phyloP scores from a whole-genome alignment of 306 rosid genomes.

The Styphnolobium japonicum region DNA sequence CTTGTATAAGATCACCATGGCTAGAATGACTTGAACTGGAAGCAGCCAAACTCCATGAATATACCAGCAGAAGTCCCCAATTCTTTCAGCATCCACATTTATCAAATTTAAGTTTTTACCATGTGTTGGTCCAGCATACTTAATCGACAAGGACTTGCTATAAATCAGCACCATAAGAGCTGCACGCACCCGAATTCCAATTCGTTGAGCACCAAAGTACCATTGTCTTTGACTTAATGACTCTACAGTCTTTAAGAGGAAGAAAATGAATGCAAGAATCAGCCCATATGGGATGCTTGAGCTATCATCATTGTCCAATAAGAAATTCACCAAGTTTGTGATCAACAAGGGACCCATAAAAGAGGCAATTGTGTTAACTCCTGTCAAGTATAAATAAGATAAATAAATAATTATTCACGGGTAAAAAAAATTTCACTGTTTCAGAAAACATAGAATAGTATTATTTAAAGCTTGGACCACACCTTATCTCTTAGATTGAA shows the following conservation, averaged over 20 bases:
- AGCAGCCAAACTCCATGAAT: constrained; percentile 88
- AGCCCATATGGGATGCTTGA: constrained; percentile 57
- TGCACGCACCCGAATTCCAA: constrained; percentile 68
- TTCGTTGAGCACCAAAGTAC: constrained; percentile 86
- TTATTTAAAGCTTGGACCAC: too few species aligned
- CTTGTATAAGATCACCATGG: constrained; percentile 64
- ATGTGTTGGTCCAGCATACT: constrained; percentile 52
- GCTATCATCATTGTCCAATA: constrained; percentile 39
- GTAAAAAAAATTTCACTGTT: too few species aligned
- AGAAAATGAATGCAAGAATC: constrained; percentile 70
- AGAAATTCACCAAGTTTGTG: constrained; percentile 67
- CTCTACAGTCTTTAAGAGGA: constrained; percentile 74
- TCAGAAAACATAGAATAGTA: too few species aligned
- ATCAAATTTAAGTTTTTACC: constrained; percentile 68
- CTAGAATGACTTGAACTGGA: constrained; percentile 77
- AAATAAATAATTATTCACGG: not conserved
- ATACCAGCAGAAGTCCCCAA: constrained; percentile 84
- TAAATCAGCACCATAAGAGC: constrained; percentile 68
- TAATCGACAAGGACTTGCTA: constrained; percentile 44
- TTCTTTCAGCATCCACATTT: constrained; percentile 82
- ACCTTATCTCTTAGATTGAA: too few species aligned
- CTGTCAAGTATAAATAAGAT: constrained; percentile 38
- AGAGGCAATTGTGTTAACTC: constrained; percentile 73
- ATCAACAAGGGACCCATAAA: constrained; percentile 77
- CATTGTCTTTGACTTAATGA: constrained; percentile 83